Conservation (phyloP, 495 filamentous ascomycete species). For the Penicillium pancosmium region DNA sequence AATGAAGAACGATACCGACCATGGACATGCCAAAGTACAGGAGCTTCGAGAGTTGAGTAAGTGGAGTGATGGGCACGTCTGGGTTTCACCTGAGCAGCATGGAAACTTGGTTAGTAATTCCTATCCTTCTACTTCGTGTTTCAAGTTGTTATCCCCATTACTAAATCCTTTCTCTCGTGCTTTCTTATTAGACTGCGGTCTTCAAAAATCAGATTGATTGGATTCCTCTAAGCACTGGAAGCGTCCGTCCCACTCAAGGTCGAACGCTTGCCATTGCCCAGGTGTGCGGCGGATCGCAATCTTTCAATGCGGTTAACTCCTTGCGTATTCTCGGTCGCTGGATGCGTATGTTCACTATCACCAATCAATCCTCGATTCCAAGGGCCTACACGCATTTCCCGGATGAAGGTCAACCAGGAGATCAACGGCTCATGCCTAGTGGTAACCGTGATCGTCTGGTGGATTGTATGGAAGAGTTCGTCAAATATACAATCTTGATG, state of each 20-base stretch:
- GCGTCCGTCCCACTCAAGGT: conserved; percentile 69
- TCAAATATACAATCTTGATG: conserved; percentile 72
- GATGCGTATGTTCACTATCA: conserved; percentile 79
- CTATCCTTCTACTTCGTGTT: neutral
- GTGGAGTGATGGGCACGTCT: conserved; percentile 74
- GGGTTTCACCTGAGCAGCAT: conserved; percentile 72
- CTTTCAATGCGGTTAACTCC: conserved; percentile 75
- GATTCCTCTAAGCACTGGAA: conserved; percentile 66
- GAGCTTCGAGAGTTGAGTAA: conserved; percentile 64
- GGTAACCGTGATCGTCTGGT: conserved; percentile 67
- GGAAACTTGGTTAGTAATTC: conserved; percentile 57
- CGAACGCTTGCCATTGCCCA: conserved; percentile 67
- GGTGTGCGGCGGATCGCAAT: conserved; percentile 69
- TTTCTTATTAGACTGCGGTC: conserved; percentile 52
- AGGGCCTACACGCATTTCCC: conserved; percentile 67
- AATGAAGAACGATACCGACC: conserved; percentile 63
- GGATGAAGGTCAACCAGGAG: conserved; percentile 52
- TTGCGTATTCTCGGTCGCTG: conserved; percentile 70
- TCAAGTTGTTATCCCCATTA: no score
- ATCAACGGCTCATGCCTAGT: conserved; percentile 59
- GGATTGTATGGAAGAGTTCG: conserved; percentile 79
- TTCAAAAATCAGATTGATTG: conserved; percentile 81
- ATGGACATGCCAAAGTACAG: conserved; percentile 64
- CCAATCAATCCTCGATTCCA: conserved; percentile 69
- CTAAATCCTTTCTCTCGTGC: neutral